These are phyloP conservation scores for Agrocybe praecox DNA, from an alignment of 768 basidiomycete genomes.

Conservation along the genomic window DNA sequence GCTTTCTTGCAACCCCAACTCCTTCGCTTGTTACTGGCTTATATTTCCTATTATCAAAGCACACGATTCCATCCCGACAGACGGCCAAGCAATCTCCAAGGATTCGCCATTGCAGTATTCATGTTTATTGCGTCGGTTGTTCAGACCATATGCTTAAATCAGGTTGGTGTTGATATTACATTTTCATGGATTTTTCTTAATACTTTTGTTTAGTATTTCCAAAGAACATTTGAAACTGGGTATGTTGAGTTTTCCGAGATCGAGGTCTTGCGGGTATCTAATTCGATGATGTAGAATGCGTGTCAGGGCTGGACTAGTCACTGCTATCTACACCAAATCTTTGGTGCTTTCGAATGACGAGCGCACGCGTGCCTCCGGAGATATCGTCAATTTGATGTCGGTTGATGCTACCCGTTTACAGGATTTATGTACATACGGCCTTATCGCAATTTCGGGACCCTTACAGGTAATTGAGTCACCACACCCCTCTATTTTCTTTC, in stretches of 20 bases:
- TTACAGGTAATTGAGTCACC: constrained; percentile 60
- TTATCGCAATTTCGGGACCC: constrained; percentile 86
- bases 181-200: background rate
- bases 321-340: constrained; percentile 84
- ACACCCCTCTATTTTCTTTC: background rate
- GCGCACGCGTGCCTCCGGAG: constrained; percentile 78
- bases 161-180: constrained; percentile 42
- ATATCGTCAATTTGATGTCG: constrained; percentile 94
- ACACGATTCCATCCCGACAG: constrained; percentile 36
- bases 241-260: constrained; percentile 15
- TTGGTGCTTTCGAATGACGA: constrained; percentile 87
- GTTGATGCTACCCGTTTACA: constrained; percentile 82
- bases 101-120: constrained; percentile 71
- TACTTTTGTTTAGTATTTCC: constrained; percentile 68
- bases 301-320: constrained; percentile 87
- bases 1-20: constrained; percentile 89
- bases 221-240: constrained; percentile 77
- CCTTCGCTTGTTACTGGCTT: constrained; percentile 75
- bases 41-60: constrained; percentile 78
- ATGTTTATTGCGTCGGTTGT: constrained; percentile 85
- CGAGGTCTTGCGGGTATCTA: background rate
- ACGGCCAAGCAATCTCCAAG: constrained; percentile 50
- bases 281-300: constrained; percentile 63
- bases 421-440: constrained; percentile 79
- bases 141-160: constrained; percentile 82